Evolutionary conservation across 2,329 filamentous ascomycete genomes (phyloP).

Genomic region (Alternaria conjuncta): DNA sequence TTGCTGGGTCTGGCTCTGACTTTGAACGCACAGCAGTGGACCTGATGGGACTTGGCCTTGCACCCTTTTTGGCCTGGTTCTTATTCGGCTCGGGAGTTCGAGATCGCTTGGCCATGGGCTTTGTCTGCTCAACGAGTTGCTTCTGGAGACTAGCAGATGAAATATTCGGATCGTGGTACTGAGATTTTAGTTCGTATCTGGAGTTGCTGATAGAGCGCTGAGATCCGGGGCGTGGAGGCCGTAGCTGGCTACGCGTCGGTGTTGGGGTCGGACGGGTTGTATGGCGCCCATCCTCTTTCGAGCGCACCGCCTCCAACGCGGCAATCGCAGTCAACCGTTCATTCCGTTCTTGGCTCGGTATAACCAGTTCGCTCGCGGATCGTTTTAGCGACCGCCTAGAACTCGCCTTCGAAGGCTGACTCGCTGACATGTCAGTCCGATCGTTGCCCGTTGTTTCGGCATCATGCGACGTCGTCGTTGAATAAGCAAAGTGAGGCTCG

Average conservation of each 20-base stretch:
- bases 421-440: background rate
- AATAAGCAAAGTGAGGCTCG: background rate
- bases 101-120: background rate
- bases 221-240: background rate
- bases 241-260: background rate
- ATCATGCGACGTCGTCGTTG: background rate
- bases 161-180: conserved; percentile 10
- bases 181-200: conserved; percentile 8
- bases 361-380: conserved; percentile 1
- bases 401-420: background rate
- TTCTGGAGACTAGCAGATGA: conserved; percentile 15
- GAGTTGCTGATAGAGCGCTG: conserved; percentile 19
- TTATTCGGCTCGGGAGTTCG: background rate
- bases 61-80: conserved; percentile 3
- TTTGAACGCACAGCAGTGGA: background rate
- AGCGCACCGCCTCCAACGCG: background rate
- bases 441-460: background rate
- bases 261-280: background rate
- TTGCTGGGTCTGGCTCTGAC: conserved; percentile 9
- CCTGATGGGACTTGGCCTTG: background rate
- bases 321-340: background rate
- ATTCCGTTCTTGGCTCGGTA: background rate
- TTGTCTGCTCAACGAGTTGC: conserved; percentile 16
- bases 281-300: conserved; percentile 1
- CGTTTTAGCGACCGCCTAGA: background rate